Evolutionary conservation across 2,329 filamentous ascomycete genomes (phyloP).

Genomic region (Aspergillus glaucus): DNA sequence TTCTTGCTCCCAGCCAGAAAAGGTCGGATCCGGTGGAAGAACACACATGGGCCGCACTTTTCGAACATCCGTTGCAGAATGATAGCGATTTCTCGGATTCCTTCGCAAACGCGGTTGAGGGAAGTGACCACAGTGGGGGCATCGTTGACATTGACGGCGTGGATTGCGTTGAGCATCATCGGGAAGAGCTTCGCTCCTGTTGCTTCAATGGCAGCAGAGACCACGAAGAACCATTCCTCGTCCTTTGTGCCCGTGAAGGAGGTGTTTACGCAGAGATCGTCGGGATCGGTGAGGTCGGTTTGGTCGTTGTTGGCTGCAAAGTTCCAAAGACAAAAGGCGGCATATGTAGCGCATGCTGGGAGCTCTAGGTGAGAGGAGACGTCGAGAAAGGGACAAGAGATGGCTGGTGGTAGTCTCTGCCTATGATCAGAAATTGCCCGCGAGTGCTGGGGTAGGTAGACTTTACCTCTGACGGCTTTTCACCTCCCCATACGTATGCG

Average conservation of each 20-base stretch:
- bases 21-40: constrained; percentile 49
- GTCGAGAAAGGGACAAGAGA: constrained; percentile 32
- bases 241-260: constrained; percentile 36
- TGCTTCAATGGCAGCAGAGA: constrained; percentile 43
- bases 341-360: constrained; percentile 39
- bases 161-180: constrained; percentile 43
- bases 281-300: constrained; percentile 30
- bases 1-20: constrained; percentile 50
- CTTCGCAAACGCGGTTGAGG: constrained; percentile 35
- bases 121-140: constrained; percentile 30
- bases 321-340: constrained; percentile 38
- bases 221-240: constrained; percentile 46
- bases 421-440: background rate
- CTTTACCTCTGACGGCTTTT: constrained; percentile 59
- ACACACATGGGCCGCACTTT: constrained; percentile 42
- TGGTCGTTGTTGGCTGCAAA: constrained; percentile 17
- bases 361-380: constrained; percentile 31
- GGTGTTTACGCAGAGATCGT: constrained; percentile 27
- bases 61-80: constrained; percentile 49
- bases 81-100: constrained; percentile 36
- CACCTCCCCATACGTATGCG: constrained; percentile 77
- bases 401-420: constrained; percentile 31
- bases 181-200: constrained; percentile 31
- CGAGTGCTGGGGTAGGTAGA: background rate
- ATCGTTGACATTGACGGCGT: constrained; percentile 38